A percentile compares a stretch with the other conserved stretches of the same genome.
Evolutionary conservation across 768 basidiomycete species (phyloP).

Genomic region (Nidularia sp.): DNA sequence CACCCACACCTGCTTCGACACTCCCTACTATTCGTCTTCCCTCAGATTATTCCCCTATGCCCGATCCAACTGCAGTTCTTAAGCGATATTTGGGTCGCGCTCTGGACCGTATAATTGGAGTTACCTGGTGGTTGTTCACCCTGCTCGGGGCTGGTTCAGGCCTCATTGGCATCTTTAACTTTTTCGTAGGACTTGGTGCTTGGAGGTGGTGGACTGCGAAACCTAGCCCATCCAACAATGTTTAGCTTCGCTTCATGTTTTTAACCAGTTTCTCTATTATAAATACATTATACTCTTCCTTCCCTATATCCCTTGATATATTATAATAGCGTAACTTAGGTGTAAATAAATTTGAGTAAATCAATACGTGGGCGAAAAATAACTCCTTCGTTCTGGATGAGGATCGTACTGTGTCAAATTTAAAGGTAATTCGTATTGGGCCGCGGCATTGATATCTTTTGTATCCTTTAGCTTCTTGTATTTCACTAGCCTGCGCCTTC

Average conservation of each 20-base stretch:
- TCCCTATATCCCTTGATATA: too few relatives aligned
- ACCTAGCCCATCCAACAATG: slow-evolving; percentile 6
- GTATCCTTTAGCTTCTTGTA: neutral
- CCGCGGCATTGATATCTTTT: neutral
- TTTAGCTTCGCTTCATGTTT: neutral
- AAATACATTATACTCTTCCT: too few relatives aligned
- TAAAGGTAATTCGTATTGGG: neutral
- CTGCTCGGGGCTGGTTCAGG: slow-evolving; percentile 75
- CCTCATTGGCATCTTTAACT: slow-evolving; percentile 68
- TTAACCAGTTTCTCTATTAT: neutral
- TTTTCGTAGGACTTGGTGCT: slow-evolving; percentile 60
- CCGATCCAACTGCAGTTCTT: slow-evolving; percentile 46
- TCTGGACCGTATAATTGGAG: slow-evolving; percentile 74
- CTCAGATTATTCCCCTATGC: slow-evolving; percentile 39
- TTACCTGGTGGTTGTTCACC: slow-evolving; percentile 74
- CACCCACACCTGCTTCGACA: slow-evolving; percentile 11
- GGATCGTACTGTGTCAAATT: neutral
- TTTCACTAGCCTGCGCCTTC: neutral
- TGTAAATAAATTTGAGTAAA: too few relatives aligned
- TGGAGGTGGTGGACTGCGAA: slow-evolving; percentile 56
- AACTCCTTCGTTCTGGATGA: too few relatives aligned
- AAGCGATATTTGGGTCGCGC: slow-evolving; percentile 65
- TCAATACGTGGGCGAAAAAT: too few relatives aligned
- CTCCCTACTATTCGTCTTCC: slow-evolving; percentile 50
- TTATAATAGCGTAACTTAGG: too few relatives aligned